Percentiles rank a stretch among this genome's conserved stretches.
Evolutionary conservation across 2,329 filamentous ascomycete species (phyloP).

Genomic region (Polytolypa hystricis): DNA sequence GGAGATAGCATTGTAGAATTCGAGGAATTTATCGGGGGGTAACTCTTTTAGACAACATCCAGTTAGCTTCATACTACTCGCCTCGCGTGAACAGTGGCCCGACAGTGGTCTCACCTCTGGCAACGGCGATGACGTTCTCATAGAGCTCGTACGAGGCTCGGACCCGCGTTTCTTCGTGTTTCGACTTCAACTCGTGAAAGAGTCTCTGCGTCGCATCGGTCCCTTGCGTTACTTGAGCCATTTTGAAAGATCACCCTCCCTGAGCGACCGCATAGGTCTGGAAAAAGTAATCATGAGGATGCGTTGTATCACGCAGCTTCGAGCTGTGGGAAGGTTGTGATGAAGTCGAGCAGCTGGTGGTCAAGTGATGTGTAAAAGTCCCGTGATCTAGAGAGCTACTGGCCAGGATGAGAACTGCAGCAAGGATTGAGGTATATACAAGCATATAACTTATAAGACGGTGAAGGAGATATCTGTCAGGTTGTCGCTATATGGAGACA

Average conservation of each 20-base stretch:
- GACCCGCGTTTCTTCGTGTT: slow-evolving; percentile 39
- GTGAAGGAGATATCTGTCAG: too few relatives aligned
- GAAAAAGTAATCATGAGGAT: not conserved
- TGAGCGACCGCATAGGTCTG: too few relatives aligned
- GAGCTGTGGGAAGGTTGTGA: not conserved
- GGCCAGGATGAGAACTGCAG: not conserved
- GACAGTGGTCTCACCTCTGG: slow-evolving; percentile 28
- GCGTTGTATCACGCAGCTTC: not conserved
- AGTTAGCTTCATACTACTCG: not conserved
- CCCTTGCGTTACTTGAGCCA: slow-evolving; percentile 37
- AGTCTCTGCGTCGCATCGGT: slow-evolving; percentile 44
- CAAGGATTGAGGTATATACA: not conserved
- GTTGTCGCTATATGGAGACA: too few relatives aligned
- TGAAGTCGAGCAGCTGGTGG: not conserved
- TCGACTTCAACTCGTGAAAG: slow-evolving; percentile 47
- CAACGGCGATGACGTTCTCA: slow-evolving; percentile 35
- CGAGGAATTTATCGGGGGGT: slow-evolving; percentile 64
- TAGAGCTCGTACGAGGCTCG: slow-evolving; percentile 39
- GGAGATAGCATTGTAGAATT: slow-evolving; percentile 57
- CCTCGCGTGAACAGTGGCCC: not conserved
- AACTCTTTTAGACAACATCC: slow-evolving; percentile 47
- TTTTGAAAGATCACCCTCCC: slow-evolving; percentile 17
- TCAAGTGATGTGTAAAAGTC: slow-evolving; percentile 1
- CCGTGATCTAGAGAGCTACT: not conserved
- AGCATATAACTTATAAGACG: too few relatives aligned